Base-by-base conservation (phyloP, 2,329 filamentous ascomycete species). In the Pezicula radicicola region DNA sequence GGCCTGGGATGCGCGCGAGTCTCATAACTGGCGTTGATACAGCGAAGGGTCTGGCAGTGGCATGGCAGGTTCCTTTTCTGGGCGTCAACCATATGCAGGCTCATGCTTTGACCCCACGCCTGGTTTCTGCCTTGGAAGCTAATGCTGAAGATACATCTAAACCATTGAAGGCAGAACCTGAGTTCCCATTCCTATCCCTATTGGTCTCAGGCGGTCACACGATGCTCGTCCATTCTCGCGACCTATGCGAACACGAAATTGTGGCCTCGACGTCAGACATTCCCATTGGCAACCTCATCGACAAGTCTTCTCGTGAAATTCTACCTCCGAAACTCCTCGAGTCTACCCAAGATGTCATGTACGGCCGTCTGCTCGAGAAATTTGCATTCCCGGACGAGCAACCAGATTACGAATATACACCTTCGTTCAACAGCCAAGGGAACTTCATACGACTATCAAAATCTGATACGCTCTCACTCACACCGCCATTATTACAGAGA, bases 41-140 rank as follows among this genome's bases (percentile, higher is more conserved):
- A 19, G 94, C 91, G 16, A 97, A 97, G 70, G 94, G 91, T 0
- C 78, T 97, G 18, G 84, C 92, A 0, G 76, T 89, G 18, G 91
- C 90, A 36, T 96, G 89, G 89, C 79, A 84, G 57, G 79, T 91
- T 36, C 92, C 93, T 3, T 74, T 97, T 30, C 69, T 97, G 1
- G 94, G 85, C 1, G 89, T 97, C 1, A 89, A 99, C 68, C 94
- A 99, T 70, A 97, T 99, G 94, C 92, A 97, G 68, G 94, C 92
- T 10, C 94, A 99, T 70, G 88, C 94, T 16, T 73, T 99, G 56
- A 97, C 94, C 16, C 89, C 93, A 15, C 80, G 91, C 9, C 79
- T 99, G 40, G 85, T 87, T 4, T 72, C 75, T 30, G 88, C 88
- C 5, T 70, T 93, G 54, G 66, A 75, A 48, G 58, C 54, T 18